Conservation (phyloP, 2,329 filamentous ascomycete genomes). For the Aspergillus japonicus region DNA sequence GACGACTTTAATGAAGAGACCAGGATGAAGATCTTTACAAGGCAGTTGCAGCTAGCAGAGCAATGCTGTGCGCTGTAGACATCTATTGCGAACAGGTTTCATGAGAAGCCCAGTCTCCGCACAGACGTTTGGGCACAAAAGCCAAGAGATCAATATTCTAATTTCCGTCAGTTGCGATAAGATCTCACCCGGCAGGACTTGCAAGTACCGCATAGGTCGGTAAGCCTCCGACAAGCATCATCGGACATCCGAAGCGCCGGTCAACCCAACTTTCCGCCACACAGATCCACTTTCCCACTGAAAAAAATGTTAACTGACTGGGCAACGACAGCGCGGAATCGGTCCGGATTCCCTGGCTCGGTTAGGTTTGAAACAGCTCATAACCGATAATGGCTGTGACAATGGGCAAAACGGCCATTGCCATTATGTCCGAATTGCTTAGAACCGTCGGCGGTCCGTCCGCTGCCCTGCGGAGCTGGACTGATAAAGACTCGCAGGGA, state of each 20-base stretch:
- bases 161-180: background rate
- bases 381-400: background rate
- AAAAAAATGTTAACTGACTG: background rate
- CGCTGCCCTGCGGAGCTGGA: slow-evolving; percentile 4
- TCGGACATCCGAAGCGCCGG: slow-evolving; percentile 8
- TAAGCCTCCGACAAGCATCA: background rate
- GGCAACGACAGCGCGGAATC: background rate
- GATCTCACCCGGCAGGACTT: background rate
- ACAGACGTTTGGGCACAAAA: background rate
- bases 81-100: background rate
- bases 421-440: background rate
- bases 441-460: slow-evolving; percentile 12
- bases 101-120: background rate
- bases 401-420: background rate
- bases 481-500: slow-evolving; percentile 4
- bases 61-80: background rate
- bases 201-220: background rate
- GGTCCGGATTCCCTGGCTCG: background rate
- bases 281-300: slow-evolving; percentile 4
- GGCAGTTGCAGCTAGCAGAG: background rate
- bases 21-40: background rate
- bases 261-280: slow-evolving; percentile 2
- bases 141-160: background rate
- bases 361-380: background rate
- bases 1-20: background rate